phyloP scores from a whole-genome alignment of 148 eudicot genomes.

The Cornus florida region DNA sequence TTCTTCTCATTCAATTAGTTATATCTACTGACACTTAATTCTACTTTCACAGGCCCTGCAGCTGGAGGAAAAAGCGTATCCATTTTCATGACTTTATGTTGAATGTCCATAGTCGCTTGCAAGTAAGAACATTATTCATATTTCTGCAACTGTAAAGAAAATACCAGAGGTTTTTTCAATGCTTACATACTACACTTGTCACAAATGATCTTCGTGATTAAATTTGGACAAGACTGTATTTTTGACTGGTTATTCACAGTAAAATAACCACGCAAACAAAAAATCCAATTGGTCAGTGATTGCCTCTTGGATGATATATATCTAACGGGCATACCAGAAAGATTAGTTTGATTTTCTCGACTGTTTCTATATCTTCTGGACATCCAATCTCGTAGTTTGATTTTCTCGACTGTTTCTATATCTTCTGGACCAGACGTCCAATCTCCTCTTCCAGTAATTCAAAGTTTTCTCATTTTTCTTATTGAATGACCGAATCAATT shows the following conservation, averaged over 20 bases:
- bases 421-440: not conserved
- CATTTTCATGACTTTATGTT: slow-evolving; percentile 99
- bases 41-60: slow-evolving; percentile 56
- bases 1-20: not conserved
- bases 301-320: not conserved
- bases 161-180: too few relatives aligned
- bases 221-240: not conserved
- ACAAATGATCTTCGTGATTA: not conserved
- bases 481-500: not conserved
- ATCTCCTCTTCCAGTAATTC: not conserved
- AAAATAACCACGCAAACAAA: not conserved
- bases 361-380: not conserved
- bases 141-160: slow-evolving; percentile 8
- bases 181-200: not conserved
- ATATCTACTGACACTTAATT: not conserved
- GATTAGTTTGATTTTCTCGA: not conserved
- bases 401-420: not conserved
- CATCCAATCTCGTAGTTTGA: not conserved
- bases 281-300: not conserved
- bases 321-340: not conserved
- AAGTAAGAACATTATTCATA: slow-evolving; percentile 37
- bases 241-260: not conserved
- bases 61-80: slow-evolving; percentile 89
- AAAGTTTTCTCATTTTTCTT: not conserved
- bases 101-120: slow-evolving; percentile 85